Evolutionary conservation across 768 basidiomycete species (phyloP), one percentile per base, ranked within the genome.

Genomic region (Mycena metata): DNA sequence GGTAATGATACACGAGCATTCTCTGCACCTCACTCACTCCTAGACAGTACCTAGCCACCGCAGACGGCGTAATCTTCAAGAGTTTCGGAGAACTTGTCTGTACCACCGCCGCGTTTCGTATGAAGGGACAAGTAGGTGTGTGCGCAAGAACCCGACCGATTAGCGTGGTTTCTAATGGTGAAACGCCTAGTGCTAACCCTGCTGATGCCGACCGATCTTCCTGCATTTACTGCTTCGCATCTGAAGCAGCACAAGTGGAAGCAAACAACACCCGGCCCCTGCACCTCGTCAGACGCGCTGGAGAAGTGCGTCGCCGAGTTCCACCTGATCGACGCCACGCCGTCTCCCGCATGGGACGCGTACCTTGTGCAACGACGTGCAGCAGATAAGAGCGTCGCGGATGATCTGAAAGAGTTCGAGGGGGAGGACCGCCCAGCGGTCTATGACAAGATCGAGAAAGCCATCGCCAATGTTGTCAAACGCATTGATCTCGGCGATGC

Each of bases 151-250:
- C n/a, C n/a, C n/a, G n/a, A n/a, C n/a, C n/a, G n/a, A n/a, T n/a
- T n/a, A n/a, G n/a, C n/a, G n/a, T n/a, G n/a, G n/a, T n/a, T n/a
- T n/a, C n/a, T n/a, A n/a, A n/a, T n/a, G n/a, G n/a, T n/a, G n/a
- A n/a, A n/a, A n/a, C n/a, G n/a, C n/a, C n/a, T n/a, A 66, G 64
- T 66, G 58, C 60, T 66, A 36, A 66, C 65, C 12, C 65, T 66
- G 3, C 59, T 66, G 42, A 60, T 66, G 65, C 65, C 65, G 2
- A 24, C 65, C 51, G 65, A 66, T 60, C 52, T 66, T 16, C 0
- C 42, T 7, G 45, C 16, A 39, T 66, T 60, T 24, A 21, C 35
- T 6, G 59, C 30, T n/a, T 52, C 65, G 43, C 65, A 66, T 19
- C 16, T 66, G 49, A 66, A 66, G 50, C 56, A 66, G 42, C 64